A percentile compares a stretch with the other conserved stretches of the same genome.
Conservation (phyloP, 2,329 filamentous ascomycete species). For the Dothideomycetes sp. region DNA sequence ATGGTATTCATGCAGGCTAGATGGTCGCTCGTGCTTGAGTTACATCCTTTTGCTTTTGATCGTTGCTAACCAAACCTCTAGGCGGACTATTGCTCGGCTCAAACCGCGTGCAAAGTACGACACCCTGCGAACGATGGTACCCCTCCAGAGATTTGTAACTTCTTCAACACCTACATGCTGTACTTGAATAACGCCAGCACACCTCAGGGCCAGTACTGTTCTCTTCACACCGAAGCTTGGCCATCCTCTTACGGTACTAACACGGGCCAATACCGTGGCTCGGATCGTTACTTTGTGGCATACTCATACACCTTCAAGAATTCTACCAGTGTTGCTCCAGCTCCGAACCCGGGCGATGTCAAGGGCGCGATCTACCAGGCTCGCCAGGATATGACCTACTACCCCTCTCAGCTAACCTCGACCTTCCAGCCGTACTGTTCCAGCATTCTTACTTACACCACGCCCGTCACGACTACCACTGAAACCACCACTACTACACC, state of each 20-base stretch:
- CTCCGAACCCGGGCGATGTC: background rate
- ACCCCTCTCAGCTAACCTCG: background rate
- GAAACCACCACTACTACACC: no score
- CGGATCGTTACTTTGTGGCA: slow-evolving; percentile 12
- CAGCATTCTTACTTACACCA: slow-evolving; percentile 9
- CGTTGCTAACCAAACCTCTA: no score
- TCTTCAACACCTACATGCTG: slow-evolving; percentile 3
- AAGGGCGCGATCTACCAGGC: slow-evolving; percentile 16
- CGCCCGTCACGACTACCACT: no score
- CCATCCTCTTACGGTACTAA: slow-evolving; percentile 15
- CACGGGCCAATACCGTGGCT: slow-evolving; percentile 12
- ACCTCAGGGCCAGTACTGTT: slow-evolving; percentile 11
- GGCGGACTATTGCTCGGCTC: slow-evolving; percentile 19
- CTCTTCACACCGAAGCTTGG: slow-evolving; percentile 17
- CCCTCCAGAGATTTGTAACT: background rate
- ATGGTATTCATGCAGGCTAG: no score
- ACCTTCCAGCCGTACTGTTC: slow-evolving; percentile 16
- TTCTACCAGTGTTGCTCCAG: slow-evolving; percentile 6
- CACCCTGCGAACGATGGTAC: slow-evolving; percentile 14
- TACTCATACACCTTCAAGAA: slow-evolving; percentile 14
- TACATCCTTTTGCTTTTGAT: no score
- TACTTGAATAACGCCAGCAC: slow-evolving; percentile 10
- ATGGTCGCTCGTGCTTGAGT: no score
- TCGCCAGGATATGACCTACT: slow-evolving; percentile 14
- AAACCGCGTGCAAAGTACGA: slow-evolving; percentile 15